Evolutionary conservation across 441 rosid species (phyloP).

Genomic region (Bocquillonia castaneifolia): DNA sequence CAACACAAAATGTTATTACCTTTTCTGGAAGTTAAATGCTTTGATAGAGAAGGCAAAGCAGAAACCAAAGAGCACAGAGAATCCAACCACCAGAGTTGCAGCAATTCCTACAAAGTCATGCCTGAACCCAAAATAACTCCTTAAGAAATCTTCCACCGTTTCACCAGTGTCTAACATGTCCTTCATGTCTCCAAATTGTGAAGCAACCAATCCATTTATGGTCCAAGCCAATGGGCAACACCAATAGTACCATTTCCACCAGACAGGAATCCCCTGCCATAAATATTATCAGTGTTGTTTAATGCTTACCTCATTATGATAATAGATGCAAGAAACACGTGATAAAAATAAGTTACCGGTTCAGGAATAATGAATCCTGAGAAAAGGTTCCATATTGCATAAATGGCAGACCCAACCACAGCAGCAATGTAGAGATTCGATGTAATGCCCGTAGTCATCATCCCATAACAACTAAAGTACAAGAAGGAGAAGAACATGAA

Average conservation of each 20-base stretch:
- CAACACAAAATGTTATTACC: conserved; percentile 25
- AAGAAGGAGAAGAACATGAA: conserved; percentile 50
- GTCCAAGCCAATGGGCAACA: conserved; percentile 67
- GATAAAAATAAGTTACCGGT: conserved; percentile 28
- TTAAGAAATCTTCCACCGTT: conserved; percentile 47
- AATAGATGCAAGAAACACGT: too few relatives aligned
- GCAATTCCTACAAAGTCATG: conserved; percentile 51
- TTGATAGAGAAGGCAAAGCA: conserved; percentile 57
- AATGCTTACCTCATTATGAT: not conserved
- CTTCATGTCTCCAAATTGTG: conserved; percentile 66
- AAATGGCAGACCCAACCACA: conserved; percentile 39
- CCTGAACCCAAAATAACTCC: conserved; percentile 45
- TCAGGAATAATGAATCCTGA: conserved; percentile 53
- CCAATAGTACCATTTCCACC: conserved; percentile 95
- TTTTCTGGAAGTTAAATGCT: conserved; percentile 63
- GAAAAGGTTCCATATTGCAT: conserved; percentile 48
- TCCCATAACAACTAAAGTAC: conserved; percentile 55
- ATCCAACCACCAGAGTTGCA: conserved; percentile 43
- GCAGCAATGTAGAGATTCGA: conserved; percentile 52
- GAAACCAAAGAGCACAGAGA: conserved; percentile 49
- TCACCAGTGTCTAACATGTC: conserved; percentile 39
- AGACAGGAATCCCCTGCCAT: conserved; percentile 63
- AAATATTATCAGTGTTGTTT: not conserved
- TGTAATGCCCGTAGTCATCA: conserved; percentile 55
- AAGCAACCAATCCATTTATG: conserved; percentile 57